Evolutionary conservation across 2,329 filamentous ascomycete species (phyloP).

Genomic region (Hypoxylon sp.): DNA sequence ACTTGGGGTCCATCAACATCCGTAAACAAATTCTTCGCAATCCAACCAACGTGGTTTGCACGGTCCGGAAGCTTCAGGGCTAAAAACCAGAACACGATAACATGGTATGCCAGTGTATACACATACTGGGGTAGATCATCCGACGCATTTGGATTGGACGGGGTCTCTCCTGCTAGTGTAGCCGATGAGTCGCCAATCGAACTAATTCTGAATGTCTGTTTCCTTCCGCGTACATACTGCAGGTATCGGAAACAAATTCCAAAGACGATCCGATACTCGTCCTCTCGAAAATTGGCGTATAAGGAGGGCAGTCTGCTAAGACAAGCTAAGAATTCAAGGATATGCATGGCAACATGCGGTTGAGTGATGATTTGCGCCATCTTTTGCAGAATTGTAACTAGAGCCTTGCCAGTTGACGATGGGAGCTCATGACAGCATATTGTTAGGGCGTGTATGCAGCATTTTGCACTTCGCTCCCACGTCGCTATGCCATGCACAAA

Average conservation of each 20-base stretch:
- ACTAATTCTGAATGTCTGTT: constrained; percentile 63
- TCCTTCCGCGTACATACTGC: constrained; percentile 84
- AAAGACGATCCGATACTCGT: constrained; percentile 94
- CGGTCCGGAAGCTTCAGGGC: constrained; percentile 88
- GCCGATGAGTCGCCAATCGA: constrained; percentile 61
- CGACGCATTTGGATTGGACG: constrained; percentile 57
- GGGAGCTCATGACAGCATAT: constrained; percentile 97
- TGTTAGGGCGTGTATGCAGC: constrained; percentile 93
- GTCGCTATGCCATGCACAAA: constrained; percentile 88
- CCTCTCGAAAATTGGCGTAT: constrained; percentile 89
- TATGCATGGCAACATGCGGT: constrained; percentile 90
- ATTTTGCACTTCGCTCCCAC: constrained; percentile 89
- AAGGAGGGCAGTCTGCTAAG: constrained; percentile 87
- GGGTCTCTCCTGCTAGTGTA: constrained; percentile 46
- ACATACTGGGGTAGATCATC: constrained; percentile 94
- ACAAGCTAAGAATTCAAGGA: constrained; percentile 93
- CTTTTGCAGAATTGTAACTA: constrained; percentile 89
- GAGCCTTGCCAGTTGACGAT: constrained; percentile 84
- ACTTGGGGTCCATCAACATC: constrained; percentile 81
- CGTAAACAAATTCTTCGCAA: constrained; percentile 86
- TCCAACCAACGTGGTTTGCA: constrained; percentile 88
- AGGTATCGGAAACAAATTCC: constrained; percentile 95
- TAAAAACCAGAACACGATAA: constrained; percentile 97
- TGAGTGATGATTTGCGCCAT: constrained; percentile 98
- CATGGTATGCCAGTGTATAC: constrained; percentile 92